Evolutionary conservation across 306 rosid species (phyloP).

Genomic region (Cicer chorassanicum): DNA sequence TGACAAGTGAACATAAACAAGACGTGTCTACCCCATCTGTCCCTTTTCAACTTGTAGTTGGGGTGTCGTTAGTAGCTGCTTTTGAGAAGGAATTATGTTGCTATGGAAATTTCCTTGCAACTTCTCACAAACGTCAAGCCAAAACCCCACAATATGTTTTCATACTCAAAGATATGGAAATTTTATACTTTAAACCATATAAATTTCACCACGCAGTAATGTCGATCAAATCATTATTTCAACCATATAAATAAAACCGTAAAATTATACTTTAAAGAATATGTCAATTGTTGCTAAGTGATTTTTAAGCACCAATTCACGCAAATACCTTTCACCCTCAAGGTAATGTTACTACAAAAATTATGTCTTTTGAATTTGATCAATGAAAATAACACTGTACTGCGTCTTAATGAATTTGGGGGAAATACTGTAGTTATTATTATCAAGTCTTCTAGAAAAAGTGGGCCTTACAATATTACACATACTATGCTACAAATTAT

Average conservation of each 20-base stretch:
- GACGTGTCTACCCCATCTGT: background rate
- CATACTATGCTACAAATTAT: background rate
- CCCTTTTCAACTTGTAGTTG: background rate
- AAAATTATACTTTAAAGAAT: too few species aligned
- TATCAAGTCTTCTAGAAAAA: background rate
- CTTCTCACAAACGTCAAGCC: slow-evolving; percentile 1
- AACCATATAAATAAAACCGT: too few species aligned
- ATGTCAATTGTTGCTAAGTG: too few species aligned
- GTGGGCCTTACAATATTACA: background rate
- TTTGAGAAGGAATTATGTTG: background rate
- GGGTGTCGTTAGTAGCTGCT: background rate
- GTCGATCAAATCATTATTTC: too few species aligned
- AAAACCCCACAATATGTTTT: background rate
- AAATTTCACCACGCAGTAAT: too few species aligned
- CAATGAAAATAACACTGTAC: background rate
- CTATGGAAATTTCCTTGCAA: background rate
- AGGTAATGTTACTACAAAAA: too few species aligned
- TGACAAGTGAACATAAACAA: too few species aligned
- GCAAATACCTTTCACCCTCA: too few species aligned
- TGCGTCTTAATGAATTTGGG: background rate
- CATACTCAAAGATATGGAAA: too few species aligned
- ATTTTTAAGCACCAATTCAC: too few species aligned
- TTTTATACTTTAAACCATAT: too few species aligned
- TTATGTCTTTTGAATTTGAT: background rate
- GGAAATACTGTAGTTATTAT: background rate